phyloP scores from a whole-genome alignment of 306 rosid genomes.

The Corylus avellana region DNA sequence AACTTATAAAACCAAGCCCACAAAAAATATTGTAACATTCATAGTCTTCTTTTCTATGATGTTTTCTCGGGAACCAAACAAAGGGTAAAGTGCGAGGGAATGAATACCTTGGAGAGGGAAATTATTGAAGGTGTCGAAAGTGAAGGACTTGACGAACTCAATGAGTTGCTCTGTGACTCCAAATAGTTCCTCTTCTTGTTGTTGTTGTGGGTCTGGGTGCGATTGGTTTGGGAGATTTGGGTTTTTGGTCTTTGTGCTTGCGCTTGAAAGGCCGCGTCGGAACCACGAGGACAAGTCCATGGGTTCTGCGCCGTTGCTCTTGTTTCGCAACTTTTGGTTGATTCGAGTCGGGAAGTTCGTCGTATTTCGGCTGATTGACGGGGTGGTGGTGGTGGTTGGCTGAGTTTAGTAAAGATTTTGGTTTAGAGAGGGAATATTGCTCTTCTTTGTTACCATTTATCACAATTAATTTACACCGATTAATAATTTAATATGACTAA shows the following conservation, averaged over 20 bases:
- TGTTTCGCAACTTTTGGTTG: no score
- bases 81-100: background rate
- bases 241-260: constrained; percentile 19
- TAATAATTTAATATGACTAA: no score
- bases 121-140: constrained; percentile 71
- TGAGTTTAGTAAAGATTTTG: no score
- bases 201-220: constrained; percentile 2
- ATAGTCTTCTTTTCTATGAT: background rate
- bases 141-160: constrained; percentile 62
- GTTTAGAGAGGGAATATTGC: no score
- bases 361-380: no score
- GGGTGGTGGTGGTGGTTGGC: no score
- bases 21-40: background rate
- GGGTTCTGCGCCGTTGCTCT: background rate
- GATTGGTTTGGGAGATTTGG: constrained; percentile 35
- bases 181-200: constrained; percentile 29
- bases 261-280: constrained; percentile 48
- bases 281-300: constrained; percentile 74
- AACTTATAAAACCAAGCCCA: background rate
- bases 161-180: constrained; percentile 70
- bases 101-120: constrained; percentile 65
- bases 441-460: no score
- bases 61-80: constrained; percentile 2
- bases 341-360: no score
- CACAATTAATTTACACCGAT: no score